Conservation (phyloP, 2,329 filamentous ascomycete genomes). For the Bipolaris cookei region DNA sequence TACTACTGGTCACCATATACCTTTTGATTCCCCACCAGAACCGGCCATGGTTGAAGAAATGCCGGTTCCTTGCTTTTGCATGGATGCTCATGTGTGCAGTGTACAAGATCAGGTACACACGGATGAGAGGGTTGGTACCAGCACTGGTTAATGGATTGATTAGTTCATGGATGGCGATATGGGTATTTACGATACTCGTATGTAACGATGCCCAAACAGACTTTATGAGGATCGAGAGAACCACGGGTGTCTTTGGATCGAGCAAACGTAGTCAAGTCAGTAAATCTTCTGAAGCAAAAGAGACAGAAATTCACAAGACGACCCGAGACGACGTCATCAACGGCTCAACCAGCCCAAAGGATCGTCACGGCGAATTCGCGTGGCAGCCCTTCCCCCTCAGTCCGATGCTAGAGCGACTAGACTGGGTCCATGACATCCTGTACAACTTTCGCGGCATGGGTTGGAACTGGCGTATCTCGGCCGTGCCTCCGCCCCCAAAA, state of each 20-base stretch:
- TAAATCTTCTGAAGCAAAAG: background rate
- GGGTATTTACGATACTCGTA: constrained; percentile 60
- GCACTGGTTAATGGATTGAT: constrained; percentile 63
- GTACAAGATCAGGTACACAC: constrained; percentile 54
- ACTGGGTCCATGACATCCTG: constrained; percentile 65
- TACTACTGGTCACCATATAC: constrained; percentile 54
- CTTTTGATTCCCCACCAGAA: constrained; percentile 59
- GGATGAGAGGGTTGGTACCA: constrained; percentile 58
- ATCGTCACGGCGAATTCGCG: constrained; percentile 49
- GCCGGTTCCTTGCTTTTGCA: constrained; percentile 56
- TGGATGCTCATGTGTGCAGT: constrained; percentile 52
- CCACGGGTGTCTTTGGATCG: constrained; percentile 31
- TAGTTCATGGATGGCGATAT: constrained; percentile 61
- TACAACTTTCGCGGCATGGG: constrained; percentile 65
- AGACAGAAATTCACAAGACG: background rate
- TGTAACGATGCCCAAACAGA: constrained; percentile 63
- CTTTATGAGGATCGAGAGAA: constrained; percentile 62
- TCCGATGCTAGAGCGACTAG: constrained; percentile 59
- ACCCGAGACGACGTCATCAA: constrained; percentile 15
- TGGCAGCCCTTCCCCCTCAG: constrained; percentile 62
- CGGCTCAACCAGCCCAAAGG: constrained; percentile 33
- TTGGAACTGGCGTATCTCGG: constrained; percentile 64
- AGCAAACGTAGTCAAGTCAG: background rate
- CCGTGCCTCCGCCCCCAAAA: constrained; percentile 54
- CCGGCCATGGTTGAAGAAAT: constrained; percentile 47